Evolutionary conservation across 495 filamentous ascomycete genomes (phyloP).

Genomic region (Aspergillus nidulans): DNA sequence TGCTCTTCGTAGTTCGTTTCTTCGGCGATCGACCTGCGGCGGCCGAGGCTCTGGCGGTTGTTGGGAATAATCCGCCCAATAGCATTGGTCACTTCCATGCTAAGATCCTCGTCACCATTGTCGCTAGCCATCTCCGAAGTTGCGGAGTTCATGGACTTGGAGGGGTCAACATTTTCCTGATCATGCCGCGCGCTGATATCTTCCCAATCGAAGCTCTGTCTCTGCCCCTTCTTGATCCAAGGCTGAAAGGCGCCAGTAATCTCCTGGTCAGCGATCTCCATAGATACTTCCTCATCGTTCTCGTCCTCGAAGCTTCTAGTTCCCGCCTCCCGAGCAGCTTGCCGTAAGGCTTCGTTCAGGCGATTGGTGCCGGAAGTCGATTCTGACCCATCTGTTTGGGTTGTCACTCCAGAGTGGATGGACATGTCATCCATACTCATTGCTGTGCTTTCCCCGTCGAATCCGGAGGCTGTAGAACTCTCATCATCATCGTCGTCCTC

Average conservation of each 20-base stretch:
- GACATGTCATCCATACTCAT: constrained; percentile 75
- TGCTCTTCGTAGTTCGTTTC: constrained; percentile 51
- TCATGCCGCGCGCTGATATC: constrained; percentile 50
- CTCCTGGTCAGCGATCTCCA: constrained; percentile 76
- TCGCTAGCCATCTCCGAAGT: constrained; percentile 23
- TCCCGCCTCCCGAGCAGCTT: constrained; percentile 69
- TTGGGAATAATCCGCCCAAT: constrained; percentile 74
- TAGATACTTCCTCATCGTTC: constrained; percentile 56
- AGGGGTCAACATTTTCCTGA: constrained; percentile 60
- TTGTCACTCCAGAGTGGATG: constrained; percentile 55
- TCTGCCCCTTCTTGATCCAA: constrained; percentile 54
- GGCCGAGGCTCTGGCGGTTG: constrained; percentile 28
- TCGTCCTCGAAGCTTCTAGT: constrained; percentile 58
- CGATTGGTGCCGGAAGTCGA: constrained; percentile 60
- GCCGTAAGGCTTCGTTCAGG: constrained; percentile 71
- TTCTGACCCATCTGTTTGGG: constrained; percentile 50
- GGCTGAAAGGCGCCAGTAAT: constrained; percentile 72
- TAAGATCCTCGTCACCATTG: constrained; percentile 60
- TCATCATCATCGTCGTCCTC: constrained; percentile 47
- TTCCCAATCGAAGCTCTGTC: constrained; percentile 43
- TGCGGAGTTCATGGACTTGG: constrained; percentile 23
- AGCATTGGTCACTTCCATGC: constrained; percentile 80
- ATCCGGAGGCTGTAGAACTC: constrained; percentile 44
- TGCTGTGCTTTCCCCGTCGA: constrained; percentile 66
- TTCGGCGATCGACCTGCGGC: constrained; percentile 36